A percentile compares a stretch with the other conserved stretches of the same genome.
Conservation (phyloP, 1,284 basidiomycete species). For the Uromyces viciae-fabae region DNA sequence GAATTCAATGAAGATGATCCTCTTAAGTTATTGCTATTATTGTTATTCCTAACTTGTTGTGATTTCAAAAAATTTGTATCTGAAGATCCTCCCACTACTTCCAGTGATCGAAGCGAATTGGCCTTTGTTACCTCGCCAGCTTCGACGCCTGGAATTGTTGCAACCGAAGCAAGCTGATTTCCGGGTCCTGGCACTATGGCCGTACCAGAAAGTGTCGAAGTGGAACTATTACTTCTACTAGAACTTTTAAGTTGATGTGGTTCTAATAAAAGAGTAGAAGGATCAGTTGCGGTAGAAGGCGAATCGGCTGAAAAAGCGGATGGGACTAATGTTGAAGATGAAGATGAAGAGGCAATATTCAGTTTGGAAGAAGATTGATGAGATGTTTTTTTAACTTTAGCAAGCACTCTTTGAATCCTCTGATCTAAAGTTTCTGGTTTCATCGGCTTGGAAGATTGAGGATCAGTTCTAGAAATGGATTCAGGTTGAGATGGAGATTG, state of each 20-base stretch:
- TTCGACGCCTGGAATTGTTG: too few relatives aligned
- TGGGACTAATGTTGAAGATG: neutral
- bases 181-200: too few relatives aligned
- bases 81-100: too few relatives aligned
- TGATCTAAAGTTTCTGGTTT: conserved; percentile 65
- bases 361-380: neutral
- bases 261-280: neutral
- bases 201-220: neutral
- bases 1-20: conserved; percentile 2
- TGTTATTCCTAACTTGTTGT: neutral
- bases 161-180: too few relatives aligned
- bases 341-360: neutral
- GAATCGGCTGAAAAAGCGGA: neutral
- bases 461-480: conserved; percentile 54
- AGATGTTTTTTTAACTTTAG: conserved; percentile 58
- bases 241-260: neutral
- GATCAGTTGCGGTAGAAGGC: neutral
- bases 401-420: conserved; percentile 72
- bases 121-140: too few relatives aligned
- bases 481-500: neutral
- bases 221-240: neutral
- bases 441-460: conserved; percentile 64
- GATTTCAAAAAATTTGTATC: too few relatives aligned
- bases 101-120: too few relatives aligned
- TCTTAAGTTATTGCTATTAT: neutral